phyloP scores from a whole-genome alignment of 768 basidiomycete genomes.

The Coprinopsis sp. region DNA sequence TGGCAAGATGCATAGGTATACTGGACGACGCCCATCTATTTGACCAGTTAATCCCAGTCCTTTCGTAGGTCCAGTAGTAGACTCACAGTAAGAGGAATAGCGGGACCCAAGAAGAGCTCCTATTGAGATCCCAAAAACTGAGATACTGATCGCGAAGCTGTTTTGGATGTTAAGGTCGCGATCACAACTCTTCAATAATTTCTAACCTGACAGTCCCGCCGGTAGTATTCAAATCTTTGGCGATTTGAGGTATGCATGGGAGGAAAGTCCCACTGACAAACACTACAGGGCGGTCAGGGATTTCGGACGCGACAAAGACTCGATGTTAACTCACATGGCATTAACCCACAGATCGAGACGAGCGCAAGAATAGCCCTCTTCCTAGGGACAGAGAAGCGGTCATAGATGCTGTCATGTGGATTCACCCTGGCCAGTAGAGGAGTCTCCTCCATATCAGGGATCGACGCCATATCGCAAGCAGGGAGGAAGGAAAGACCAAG shows the following conservation, averaged over 20 bases:
- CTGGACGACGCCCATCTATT: conserved; percentile 58
- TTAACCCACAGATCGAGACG: conserved; percentile 15
- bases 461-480: too few relatives aligned
- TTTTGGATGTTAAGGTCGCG: too few relatives aligned
- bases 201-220: too few relatives aligned
- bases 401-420: conserved; percentile 11
- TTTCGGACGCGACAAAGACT: background rate
- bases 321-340: conserved; percentile 7
- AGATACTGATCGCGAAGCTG: conserved; percentile 33
- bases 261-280: conserved; percentile 12
- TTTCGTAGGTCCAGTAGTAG: background rate
- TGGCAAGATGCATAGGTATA: conserved; percentile 59
- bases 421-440: background rate
- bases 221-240: conserved; percentile 11
- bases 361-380: conserved; percentile 11
- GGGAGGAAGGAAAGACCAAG: too few relatives aligned
- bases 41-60: background rate
- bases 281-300: background rate
- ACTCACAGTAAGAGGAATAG: conserved; percentile 36
- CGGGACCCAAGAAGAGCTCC: conserved; percentile 30
- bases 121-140: conserved; percentile 27
- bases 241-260: conserved; percentile 15
- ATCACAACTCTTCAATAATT: too few relatives aligned
- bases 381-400: conserved; percentile 10
- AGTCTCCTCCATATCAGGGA: too few relatives aligned